These are phyloP conservation scores for Trichoderma afroharzianum DNA, from an alignment of 2,329 filamentous ascomycete genomes.

Conservation along the genomic window DNA sequence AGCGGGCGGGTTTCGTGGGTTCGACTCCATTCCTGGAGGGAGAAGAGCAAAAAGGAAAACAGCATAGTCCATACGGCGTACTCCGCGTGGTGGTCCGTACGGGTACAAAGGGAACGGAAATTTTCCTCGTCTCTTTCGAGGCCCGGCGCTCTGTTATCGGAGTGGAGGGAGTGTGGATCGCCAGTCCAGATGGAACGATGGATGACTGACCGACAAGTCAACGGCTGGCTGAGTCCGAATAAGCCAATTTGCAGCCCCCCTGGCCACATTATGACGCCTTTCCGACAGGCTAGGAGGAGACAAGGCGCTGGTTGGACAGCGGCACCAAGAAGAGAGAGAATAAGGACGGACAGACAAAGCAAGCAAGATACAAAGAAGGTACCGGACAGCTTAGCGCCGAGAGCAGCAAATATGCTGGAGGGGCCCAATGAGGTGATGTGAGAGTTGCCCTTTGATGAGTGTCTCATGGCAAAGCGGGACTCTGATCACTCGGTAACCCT, in stretches of 20 bases:
- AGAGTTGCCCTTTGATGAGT: conserved; percentile 10
- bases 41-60: background rate
- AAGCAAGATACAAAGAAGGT: background rate
- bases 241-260: conserved; percentile 12
- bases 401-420: conserved; percentile 5
- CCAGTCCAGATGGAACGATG: conserved; percentile 2
- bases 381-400: background rate
- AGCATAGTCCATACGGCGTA: background rate
- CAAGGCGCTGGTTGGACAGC: background rate
- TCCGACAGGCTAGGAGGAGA: background rate
- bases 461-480: conserved; percentile 17
- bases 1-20: background rate
- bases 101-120: background rate
- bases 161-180: conserved; percentile 12
- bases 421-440: background rate
- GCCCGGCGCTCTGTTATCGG: background rate
- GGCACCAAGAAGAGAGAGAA: background rate
- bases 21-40: background rate
- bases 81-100: background rate
- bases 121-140: background rate
- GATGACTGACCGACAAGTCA: conserved; percentile 15
- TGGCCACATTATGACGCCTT: conserved; percentile 15
- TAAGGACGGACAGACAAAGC: background rate
- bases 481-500: conserved; percentile 17
- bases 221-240: conserved; percentile 5